Evolutionary conservation across 129 eudicot genomes (phyloP), one percentile per base, ranked within the genome.

Genomic region (Centrapalus pauciflorus): DNA sequence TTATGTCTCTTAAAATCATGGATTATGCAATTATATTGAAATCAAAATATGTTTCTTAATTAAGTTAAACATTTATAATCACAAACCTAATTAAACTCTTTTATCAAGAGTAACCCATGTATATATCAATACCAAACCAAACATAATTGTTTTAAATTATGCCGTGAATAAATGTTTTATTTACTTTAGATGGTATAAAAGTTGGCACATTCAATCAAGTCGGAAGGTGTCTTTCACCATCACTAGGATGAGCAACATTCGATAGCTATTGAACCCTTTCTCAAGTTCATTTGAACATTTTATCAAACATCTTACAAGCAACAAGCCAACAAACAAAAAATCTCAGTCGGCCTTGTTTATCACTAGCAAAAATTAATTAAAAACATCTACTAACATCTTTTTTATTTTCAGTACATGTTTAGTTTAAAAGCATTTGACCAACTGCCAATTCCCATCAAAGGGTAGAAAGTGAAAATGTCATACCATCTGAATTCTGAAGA

Each of bases 401-500:
- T n/a, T n/a, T 30, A 41, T 55, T 55, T 21, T 65, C 23, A 25
- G 40, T 41, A 12, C 7, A 52, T 40, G 0, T 45, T 7, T 9
- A n/a, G 6, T 45, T 65, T 5, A 65, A 48, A 74, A 29, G 73
- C 79, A 46, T 24, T 61, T 43, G 43, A 48, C 21, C 76, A 74
- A 55, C 72, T 28, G 48, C 59, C 9, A 14, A 12, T 64, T 55
- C 40, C 27, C 72, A 55, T 35, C 29, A 65, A 41, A 55, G 26
- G 40, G 14, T 28, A 40, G 57, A 64, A 37, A 64, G 6, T 73
- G 78, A 73, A 64, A 73, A 64, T 30, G 58, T 7, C 79, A 5
- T 55, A 57, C 61, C 33, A 74, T 46, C 73, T 34, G 43, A 57
- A 41, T 27, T 4, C 13, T 40, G n/a, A 9, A 28, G 24, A 37